Evolutionary conservation across 805 yeast species (phyloP).

Genomic region (Lipomyces orientalis): DNA sequence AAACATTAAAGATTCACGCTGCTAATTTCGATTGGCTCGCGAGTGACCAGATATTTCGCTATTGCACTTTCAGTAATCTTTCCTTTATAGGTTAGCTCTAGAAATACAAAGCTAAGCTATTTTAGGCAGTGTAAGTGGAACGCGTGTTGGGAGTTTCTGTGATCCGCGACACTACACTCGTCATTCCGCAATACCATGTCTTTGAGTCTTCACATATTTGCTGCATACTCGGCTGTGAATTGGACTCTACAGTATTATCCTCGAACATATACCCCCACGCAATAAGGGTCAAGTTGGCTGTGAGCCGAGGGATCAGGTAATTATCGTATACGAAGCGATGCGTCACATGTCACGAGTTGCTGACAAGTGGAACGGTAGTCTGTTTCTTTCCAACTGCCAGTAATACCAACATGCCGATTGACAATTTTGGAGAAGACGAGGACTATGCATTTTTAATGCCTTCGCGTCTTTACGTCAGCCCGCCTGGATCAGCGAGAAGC

Average conservation of each 20-base stretch:
- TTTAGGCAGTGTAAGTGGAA: conserved; percentile 6
- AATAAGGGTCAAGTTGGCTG: not conserved
- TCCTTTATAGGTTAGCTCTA: not conserved
- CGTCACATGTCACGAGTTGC: not conserved
- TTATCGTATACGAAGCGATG: not conserved
- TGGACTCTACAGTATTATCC: not conserved
- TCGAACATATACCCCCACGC: not conserved
- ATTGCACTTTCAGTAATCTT: not conserved
- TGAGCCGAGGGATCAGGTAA: not conserved
- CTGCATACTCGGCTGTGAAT: not conserved
- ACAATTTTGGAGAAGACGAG: conserved; percentile 1
- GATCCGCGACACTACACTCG: not conserved
- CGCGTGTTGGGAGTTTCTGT: conserved; percentile 10
- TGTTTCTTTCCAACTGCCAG: not conserved
- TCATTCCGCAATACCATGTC: not conserved
- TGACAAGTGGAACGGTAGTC: not conserved
- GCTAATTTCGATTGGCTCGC: too few species aligned
- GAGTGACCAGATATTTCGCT: not conserved
- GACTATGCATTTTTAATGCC: conserved; percentile 6
- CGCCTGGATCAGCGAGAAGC: not conserved
- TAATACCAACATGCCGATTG: not conserved
- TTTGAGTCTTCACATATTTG: not conserved
- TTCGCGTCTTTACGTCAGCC: not conserved
- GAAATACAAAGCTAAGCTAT: not conserved
- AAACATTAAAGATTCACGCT: too few species aligned